A percentile compares a stretch with the other conserved stretches of the same genome.
Evolutionary conservation across 306 rosid species (phyloP).

Genomic region (Cyamopsis tetragonoloba): DNA sequence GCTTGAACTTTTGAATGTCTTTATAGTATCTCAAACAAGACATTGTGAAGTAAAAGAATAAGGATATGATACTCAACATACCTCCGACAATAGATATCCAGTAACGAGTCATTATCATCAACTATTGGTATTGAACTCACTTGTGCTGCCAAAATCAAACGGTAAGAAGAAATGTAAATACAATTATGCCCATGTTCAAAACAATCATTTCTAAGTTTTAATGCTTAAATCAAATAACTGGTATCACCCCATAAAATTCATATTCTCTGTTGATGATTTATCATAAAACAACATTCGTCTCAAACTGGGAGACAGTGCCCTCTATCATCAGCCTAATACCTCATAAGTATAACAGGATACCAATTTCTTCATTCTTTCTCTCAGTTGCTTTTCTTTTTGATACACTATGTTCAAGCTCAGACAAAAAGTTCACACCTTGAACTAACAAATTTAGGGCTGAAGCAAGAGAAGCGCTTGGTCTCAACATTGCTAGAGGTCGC

Average conservation of each 20-base stretch:
- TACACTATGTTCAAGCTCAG: constrained; percentile 30
- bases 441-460: constrained; percentile 78
- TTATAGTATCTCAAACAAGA: not conserved
- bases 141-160: constrained; percentile 68
- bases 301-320: constrained; percentile 13
- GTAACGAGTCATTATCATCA: constrained; percentile 80
- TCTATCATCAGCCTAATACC: constrained; percentile 28
- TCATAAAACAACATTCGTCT: constrained; percentile 20
- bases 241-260: constrained; percentile 20
- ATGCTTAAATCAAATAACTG: constrained; percentile 13
- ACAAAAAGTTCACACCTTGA: constrained; percentile 57
- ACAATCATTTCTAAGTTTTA: not conserved
- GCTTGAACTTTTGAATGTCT: constrained; percentile 10
- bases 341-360: constrained; percentile 28
- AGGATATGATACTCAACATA: constrained; percentile 37
- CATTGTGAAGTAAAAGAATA: not conserved
- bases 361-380: constrained; percentile 19
- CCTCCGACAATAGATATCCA: constrained; percentile 98
- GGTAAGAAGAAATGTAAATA: constrained; percentile 1
- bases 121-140: constrained; percentile 91
- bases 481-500: constrained; percentile 76
- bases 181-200: not conserved
- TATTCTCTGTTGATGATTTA: not conserved
- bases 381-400: constrained; percentile 26
- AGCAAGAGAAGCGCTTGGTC: constrained; percentile 78